phyloP scores from a whole-genome alignment of 306 rosid species.

The Vachellia collinsii region DNA sequence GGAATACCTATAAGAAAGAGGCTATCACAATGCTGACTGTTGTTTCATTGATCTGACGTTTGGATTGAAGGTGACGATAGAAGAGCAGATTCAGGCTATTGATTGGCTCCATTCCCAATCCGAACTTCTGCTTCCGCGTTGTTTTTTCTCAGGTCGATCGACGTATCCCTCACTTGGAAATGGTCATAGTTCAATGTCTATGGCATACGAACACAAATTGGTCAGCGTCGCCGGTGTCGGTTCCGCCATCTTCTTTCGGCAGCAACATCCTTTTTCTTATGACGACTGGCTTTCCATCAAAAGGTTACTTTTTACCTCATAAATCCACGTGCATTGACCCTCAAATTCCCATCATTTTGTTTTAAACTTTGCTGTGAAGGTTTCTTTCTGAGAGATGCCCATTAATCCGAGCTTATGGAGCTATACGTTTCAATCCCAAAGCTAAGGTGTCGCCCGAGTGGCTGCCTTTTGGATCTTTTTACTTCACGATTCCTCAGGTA shows the following conservation, averaged over 20 bases:
- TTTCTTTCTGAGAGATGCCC: conserved; percentile 84
- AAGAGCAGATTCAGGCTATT: conserved; percentile 74
- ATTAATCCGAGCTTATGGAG: conserved; percentile 90
- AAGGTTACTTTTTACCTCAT: conserved; percentile 45
- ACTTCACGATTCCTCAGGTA: conserved; percentile 96
- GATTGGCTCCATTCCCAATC: conserved; percentile 84
- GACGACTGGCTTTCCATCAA: conserved; percentile 78
- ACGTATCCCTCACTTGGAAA: conserved; percentile 32
- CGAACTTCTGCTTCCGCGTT: conserved; percentile 69
- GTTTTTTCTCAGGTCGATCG: conserved; percentile 69
- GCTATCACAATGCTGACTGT: neutral
- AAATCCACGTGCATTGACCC: neutral
- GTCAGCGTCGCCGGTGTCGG: conserved; percentile 86
- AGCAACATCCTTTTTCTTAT: conserved; percentile 62
- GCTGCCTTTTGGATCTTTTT: conserved; percentile 86
- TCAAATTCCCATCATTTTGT: neutral
- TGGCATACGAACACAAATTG: conserved; percentile 31
- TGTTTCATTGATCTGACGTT: neutral
- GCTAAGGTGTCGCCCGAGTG: conserved; percentile 76
- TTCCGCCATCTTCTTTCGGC: conserved; percentile 75
- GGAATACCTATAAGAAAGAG: too few species aligned
- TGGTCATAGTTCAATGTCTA: neutral
- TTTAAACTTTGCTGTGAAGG: conserved; percentile 45
- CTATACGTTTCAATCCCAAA: conserved; percentile 77
- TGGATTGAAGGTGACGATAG: conserved; percentile 70